Percentiles rank a stretch among this genome's conserved stretches.
These are phyloP conservation scores for Kuraishia borneana DNA, from an alignment of 805 yeast species.

Conservation along the genomic window DNA sequence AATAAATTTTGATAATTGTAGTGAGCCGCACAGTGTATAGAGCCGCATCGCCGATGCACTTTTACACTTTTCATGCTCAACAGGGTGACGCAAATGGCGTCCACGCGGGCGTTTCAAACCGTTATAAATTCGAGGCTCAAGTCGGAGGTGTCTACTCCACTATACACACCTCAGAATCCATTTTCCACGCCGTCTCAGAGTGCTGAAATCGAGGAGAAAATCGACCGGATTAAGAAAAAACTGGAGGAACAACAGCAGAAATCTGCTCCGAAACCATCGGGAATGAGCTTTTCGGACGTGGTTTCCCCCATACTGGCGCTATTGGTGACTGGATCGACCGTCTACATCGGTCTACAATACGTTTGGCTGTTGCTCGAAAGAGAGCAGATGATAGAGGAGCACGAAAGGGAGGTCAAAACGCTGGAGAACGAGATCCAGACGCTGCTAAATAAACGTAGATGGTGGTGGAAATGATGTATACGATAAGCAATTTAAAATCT, in stretches of 20 bases:
- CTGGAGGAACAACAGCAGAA: conserved; percentile 11
- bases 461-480: conserved; percentile 7
- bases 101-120: too few species aligned
- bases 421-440: conserved; percentile 15
- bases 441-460: conserved; percentile 15
- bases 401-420: conserved; percentile 11
- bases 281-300: conserved; percentile 20
- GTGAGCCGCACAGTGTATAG: too few species aligned
- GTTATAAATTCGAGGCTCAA: too few species aligned
- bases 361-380: conserved; percentile 19
- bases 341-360: conserved; percentile 20
- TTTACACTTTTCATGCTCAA: too few species aligned
- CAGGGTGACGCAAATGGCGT: too few species aligned
- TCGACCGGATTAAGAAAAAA: conserved; percentile 12
- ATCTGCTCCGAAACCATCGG: conserved; percentile 8
- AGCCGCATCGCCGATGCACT: too few species aligned
- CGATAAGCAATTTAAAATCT: background rate
- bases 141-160: too few species aligned
- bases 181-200: conserved; percentile 16
- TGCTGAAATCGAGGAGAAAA: conserved; percentile 15
- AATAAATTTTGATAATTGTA: too few species aligned
- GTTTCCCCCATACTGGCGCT: conserved; percentile 19
- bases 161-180: conserved; percentile 18
- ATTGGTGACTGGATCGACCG: conserved; percentile 18
- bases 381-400: conserved; percentile 13